These are phyloP conservation scores for Drechslera avenae DNA, from an alignment of 2,329 filamentous ascomycete species.

Conservation along the genomic window DNA sequence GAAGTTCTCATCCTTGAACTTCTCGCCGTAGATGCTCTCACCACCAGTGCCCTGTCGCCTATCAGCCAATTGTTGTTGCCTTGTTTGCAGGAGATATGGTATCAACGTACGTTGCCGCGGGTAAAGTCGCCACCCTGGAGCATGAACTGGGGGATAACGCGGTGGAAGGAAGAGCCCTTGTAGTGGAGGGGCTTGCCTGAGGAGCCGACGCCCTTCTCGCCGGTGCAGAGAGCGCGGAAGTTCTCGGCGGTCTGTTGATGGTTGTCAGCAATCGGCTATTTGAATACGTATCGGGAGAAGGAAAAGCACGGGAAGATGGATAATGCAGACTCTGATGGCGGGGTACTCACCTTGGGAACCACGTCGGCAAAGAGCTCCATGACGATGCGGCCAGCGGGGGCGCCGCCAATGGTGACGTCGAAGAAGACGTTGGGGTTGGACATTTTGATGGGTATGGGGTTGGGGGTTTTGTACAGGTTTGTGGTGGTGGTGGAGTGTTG, in stretches of 20 bases:
- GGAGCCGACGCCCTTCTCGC: conserved; percentile 86
- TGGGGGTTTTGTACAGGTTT: conserved; percentile 6
- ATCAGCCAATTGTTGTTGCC: conserved; percentile 16
- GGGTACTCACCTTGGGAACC: conserved; percentile 66
- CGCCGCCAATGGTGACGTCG: conserved; percentile 80
- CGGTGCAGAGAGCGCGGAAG: conserved; percentile 91
- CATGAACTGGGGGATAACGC: conserved; percentile 98
- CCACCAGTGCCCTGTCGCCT: conserved; percentile 65
- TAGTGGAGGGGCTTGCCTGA: conserved; percentile 85
- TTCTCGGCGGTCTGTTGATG: conserved; percentile 78
- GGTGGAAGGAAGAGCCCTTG: conserved; percentile 90
- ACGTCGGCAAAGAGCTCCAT: conserved; percentile 72
- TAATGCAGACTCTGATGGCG: conserved; percentile 24
- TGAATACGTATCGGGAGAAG: not conserved
- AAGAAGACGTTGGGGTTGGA: conserved; percentile 79
- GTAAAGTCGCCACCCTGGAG: conserved; percentile 98
- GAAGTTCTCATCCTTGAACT: conserved; percentile 97
- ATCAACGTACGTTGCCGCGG: conserved; percentile 76
- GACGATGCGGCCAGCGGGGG: conserved; percentile 74
- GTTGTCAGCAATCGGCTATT: conserved; percentile 16
- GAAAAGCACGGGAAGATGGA: not conserved
- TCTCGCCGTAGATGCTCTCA: conserved; percentile 95
- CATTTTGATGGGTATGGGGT: conserved; percentile 30
- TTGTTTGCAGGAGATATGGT: not conserved
- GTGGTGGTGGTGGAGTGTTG: conserved; percentile 21